phyloP scores from a whole-genome alignment of 148 eudicot species.

The Chenopodium suecicum region DNA sequence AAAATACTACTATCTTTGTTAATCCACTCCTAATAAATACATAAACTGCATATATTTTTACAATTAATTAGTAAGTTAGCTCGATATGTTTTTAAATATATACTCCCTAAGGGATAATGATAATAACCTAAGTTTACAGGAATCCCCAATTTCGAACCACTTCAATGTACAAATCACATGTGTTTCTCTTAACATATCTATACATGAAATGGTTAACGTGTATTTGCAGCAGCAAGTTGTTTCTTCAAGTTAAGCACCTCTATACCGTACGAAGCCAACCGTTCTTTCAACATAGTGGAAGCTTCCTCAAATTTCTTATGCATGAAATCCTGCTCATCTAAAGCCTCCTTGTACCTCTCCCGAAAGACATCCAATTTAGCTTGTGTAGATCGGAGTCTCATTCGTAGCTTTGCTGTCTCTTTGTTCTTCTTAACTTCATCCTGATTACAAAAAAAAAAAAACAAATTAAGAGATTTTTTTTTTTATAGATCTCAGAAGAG shows the following conservation, averaged over 20 bases:
- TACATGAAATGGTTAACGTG: neutral
- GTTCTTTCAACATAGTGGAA: slow-evolving; percentile 54
- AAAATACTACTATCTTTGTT: neutral
- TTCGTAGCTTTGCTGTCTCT: slow-evolving; percentile 65
- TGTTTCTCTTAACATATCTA: neutral
- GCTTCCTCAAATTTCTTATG: slow-evolving; percentile 59
- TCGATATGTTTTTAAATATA: no score
- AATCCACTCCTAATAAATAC: neutral
- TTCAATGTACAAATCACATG: neutral
- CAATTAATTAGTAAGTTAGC: neutral
- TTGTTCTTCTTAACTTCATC: slow-evolving; percentile 35
- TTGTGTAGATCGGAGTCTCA: slow-evolving; percentile 72
- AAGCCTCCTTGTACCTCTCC: slow-evolving; percentile 49
- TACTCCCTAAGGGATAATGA: neutral
- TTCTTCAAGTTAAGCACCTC: slow-evolving; percentile 65
- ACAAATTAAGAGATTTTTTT: neutral
- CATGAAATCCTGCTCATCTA: slow-evolving; percentile 59
- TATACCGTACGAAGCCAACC: slow-evolving; percentile 43
- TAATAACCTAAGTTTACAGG: neutral
- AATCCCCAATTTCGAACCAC: neutral
- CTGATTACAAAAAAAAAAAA: slow-evolving; percentile 27
- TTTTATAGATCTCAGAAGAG: neutral
- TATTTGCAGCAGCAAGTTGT: slow-evolving; percentile 43
- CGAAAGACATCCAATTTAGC: slow-evolving; percentile 54
- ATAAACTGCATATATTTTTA: neutral